Percentiles rank a stretch among this genome's conserved stretches.
phyloP scores from a whole-genome alignment of 2,329 filamentous ascomycete genomes.

The Trichoderma citrinoviride region DNA sequence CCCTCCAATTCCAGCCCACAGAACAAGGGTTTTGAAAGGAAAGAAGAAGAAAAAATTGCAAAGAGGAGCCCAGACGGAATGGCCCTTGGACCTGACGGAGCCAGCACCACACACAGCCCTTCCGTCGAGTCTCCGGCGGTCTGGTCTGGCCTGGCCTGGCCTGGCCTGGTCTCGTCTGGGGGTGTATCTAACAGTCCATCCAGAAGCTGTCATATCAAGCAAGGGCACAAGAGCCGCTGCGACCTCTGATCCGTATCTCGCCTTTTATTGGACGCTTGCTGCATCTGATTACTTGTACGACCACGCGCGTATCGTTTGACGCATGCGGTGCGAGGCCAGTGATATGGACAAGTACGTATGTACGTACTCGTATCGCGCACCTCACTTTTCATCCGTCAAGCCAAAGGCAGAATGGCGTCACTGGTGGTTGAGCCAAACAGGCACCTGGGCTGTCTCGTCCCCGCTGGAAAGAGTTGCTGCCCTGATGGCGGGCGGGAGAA shows the following conservation, averaged over 20 bases:
- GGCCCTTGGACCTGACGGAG: background rate
- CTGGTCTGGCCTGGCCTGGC: background rate
- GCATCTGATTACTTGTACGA: background rate
- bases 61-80: constrained; percentile 1
- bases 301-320: constrained; percentile 6
- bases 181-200: background rate
- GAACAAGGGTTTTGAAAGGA: background rate
- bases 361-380: background rate
- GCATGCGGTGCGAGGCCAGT: constrained; percentile 7
- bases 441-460: background rate
- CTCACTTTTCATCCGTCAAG: background rate
- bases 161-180: background rate
- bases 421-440: background rate
- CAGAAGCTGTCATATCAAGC: background rate
- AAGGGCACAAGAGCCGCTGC: constrained; percentile 2
- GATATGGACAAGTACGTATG: background rate
- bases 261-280: too few relatives aligned
- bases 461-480: background rate
- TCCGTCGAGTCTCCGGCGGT: constrained; percentile 21
- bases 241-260: background rate
- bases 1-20: background rate
- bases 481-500: too few relatives aligned
- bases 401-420: constrained; percentile 5
- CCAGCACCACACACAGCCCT: background rate
- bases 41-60: constrained; percentile 2